Evolutionary conservation across 371 early-diverging fungal genomes (phyloP), one percentile per base, ranked within the genome.

Genomic region (Mucor circinelloides): DNA sequence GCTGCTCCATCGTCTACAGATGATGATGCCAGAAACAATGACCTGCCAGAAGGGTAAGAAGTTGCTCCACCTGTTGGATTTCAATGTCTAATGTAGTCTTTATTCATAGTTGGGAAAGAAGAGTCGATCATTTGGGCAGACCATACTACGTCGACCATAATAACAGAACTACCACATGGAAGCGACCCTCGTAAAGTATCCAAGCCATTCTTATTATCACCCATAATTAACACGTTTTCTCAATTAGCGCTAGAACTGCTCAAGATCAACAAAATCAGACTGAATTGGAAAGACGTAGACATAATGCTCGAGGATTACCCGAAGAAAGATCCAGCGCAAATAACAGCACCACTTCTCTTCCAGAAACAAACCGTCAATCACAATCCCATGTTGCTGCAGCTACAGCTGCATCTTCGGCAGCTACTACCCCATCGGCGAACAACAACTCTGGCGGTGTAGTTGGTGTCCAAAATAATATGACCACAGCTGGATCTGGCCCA

Each of bases 221-320:
- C 5, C 40, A 17, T 40, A 0, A 17, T 10, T 40, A 1, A 40
- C 6, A 17, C 5, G 0, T 15, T 5, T 40, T 40, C 17, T 40
- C 40, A 13, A 17, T 40, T 40, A 40, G 40, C 15, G 54, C 85
- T 32, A 75, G 80, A 40, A 80, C 83, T 31, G 75, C 79, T 9
- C 85, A 84, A 66, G 87, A 88, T 40, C 82, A 88, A 60, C 81
- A 81, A 57, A 80, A 84, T 27, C 80, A 85, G 32, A 89, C 89
- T 2, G 92, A 94, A 62, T 60, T 86, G 68, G 94, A 95, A 76
- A 77, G 95, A 55, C 85, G 81, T 44, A 87, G 89, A 40, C 91
- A 93, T 59, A 87, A 90, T 76, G 93, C 92, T 65, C 91, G 95
- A 61, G 90, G 90, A 8, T 87, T 95, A 17, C 95, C 95, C 15